Conservation (phyloP, 2,329 filamentous ascomycete genomes). For the Apiospora rasikravindrae region DNA sequence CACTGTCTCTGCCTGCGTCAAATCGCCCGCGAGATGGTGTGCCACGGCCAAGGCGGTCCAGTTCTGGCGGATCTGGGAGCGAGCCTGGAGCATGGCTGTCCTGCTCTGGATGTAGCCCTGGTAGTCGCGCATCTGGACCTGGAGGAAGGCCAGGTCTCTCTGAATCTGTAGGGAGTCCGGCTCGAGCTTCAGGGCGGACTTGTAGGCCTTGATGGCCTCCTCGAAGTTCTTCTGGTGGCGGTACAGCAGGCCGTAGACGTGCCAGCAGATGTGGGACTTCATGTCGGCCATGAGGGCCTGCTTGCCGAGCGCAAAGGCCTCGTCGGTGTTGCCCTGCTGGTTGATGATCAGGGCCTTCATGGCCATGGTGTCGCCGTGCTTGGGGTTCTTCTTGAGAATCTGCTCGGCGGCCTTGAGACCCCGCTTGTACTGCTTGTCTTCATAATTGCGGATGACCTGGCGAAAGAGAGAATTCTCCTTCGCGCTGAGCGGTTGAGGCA, state of each 20-base stretch:
- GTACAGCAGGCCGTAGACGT: slow-evolving; percentile 95
- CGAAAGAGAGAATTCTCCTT: slow-evolving; percentile 96
- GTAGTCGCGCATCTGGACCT: slow-evolving; percentile 97
- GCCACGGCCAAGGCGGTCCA: slow-evolving; percentile 98
- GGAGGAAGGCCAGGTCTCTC: slow-evolving; percentile 88
- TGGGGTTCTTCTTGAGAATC: slow-evolving; percentile 91
- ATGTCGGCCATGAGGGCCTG: slow-evolving; percentile 92
- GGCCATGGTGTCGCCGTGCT: slow-evolving; percentile 96
- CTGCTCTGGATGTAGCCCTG: slow-evolving; percentile 91
- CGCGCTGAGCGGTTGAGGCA: slow-evolving; percentile 76
- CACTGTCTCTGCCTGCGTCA: slow-evolving; percentile 86
- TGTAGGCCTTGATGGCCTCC: slow-evolving; percentile 98
- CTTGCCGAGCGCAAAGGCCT: slow-evolving; percentile 93
- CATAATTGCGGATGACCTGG: slow-evolving; percentile 93
- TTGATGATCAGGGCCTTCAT: slow-evolving; percentile 99
- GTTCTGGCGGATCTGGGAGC: slow-evolving; percentile 83
- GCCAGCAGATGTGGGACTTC: slow-evolving; percentile 99
- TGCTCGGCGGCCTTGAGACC: slow-evolving; percentile 95
- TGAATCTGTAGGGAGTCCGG: slow-evolving; percentile 95
- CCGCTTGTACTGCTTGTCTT: slow-evolving; percentile 96
- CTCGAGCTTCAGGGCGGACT: slow-evolving; percentile 90
- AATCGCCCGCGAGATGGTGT: slow-evolving; percentile 86
- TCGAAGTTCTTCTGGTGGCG: slow-evolving; percentile 96
- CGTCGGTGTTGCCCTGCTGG: slow-evolving; percentile 86
- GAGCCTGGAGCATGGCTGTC: slow-evolving; percentile 83